These are phyloP conservation scores for Fusarium guadeloupense DNA, from an alignment of 2,329 filamentous ascomycete species.

Conservation along the genomic window DNA sequence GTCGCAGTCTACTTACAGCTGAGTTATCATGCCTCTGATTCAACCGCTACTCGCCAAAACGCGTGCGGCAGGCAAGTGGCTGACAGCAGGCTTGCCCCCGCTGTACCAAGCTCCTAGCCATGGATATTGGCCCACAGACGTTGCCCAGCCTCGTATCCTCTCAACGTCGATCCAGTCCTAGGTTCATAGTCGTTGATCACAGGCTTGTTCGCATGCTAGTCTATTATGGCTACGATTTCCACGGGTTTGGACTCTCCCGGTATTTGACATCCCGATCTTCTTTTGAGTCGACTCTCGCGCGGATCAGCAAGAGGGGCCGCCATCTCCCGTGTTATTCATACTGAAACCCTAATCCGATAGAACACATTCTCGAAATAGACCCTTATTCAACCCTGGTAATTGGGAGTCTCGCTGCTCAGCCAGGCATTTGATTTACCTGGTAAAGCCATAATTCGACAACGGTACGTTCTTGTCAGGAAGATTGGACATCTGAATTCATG, in stretches of 20 bases:
- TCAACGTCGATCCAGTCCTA: constrained; percentile 1
- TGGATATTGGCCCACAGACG: background rate
- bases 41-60: constrained; percentile 16
- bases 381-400: constrained; percentile 20
- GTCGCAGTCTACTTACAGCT: constrained; percentile 1
- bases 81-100: background rate
- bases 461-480: background rate
- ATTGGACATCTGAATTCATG: background rate
- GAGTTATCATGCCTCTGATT: constrained; percentile 5
- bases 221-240: background rate
- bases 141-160: constrained; percentile 9
- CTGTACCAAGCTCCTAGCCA: background rate
- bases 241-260: background rate
- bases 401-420: constrained; percentile 17
- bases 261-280: constrained; percentile 1
- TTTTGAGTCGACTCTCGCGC: background rate
- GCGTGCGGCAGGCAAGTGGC: background rate
- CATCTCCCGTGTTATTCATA: background rate
- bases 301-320: background rate
- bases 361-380: constrained; percentile 13
- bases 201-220: background rate
- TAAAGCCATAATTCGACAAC: constrained; percentile 7
- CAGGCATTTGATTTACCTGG: background rate
- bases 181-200: background rate
- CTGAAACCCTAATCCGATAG: background rate